Percentiles rank a stretch among this genome's conserved stretches.
Evolutionary conservation across 768 basidiomycete species (phyloP).

Genomic region (Lactifluus volemus): DNA sequence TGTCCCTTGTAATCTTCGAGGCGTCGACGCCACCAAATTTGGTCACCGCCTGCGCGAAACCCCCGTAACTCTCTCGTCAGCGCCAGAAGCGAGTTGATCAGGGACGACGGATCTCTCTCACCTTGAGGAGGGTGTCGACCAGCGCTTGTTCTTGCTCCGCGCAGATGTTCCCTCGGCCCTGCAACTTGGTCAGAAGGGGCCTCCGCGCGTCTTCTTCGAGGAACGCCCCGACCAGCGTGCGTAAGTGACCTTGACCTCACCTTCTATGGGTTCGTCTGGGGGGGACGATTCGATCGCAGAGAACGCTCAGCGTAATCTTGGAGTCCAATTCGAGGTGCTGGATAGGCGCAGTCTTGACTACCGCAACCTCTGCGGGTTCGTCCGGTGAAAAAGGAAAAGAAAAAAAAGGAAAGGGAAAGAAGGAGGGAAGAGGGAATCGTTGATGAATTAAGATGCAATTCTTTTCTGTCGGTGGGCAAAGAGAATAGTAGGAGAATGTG

Average conservation of each 20-base stretch:
- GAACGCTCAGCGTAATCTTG: constrained; percentile 43
- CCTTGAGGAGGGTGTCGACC: constrained; percentile 40
- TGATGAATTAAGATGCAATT: no score
- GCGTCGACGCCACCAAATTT: constrained; percentile 35
- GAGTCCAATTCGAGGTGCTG: constrained; percentile 48
- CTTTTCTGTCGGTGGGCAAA: background rate
- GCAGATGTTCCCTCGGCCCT: constrained; percentile 32
- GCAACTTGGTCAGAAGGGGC: constrained; percentile 38
- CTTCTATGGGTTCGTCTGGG: constrained; percentile 41
- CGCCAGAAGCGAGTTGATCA: background rate
- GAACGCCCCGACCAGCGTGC: constrained; percentile 28
- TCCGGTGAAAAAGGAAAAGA: constrained; percentile 31
- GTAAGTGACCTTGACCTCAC: constrained; percentile 39
- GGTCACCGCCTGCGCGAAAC: constrained; percentile 37
- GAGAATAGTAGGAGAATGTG: no score
- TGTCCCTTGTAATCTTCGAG: constrained; percentile 41
- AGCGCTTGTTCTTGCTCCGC: constrained; percentile 41
- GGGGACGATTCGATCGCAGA: constrained; percentile 58
- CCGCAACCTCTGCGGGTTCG: constrained; percentile 53
- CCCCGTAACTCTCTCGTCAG: background rate
- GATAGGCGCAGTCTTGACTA: constrained; percentile 53
- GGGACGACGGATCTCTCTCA: constrained; percentile 23
- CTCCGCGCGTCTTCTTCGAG: constrained; percentile 43
- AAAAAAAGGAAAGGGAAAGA: background rate
- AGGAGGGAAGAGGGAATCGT: no score